phyloP scores from a whole-genome alignment of 2,329 filamentous ascomycete species.

The Fusarium cicatricum region DNA sequence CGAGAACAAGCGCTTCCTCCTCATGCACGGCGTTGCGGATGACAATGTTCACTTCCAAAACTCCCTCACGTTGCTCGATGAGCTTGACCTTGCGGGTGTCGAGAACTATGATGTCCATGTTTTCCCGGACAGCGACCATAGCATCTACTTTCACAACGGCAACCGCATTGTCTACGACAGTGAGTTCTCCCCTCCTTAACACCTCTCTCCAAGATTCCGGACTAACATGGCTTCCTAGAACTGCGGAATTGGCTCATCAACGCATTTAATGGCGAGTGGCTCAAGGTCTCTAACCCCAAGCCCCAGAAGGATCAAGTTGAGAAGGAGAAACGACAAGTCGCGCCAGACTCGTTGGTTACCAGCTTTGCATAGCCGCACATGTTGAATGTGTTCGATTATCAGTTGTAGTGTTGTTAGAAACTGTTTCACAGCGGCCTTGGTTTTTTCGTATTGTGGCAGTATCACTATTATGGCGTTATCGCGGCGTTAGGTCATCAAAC shows the following conservation, averaged over 20 bases:
- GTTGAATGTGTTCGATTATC: no score
- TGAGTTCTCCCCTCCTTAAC: slow-evolving; percentile 63
- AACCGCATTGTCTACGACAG: slow-evolving; percentile 92
- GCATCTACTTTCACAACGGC: slow-evolving; percentile 94
- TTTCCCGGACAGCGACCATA: slow-evolving; percentile 95
- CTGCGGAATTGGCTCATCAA: slow-evolving; percentile 92
- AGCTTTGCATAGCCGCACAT: no score
- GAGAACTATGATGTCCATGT: slow-evolving; percentile 97
- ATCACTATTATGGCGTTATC: slow-evolving; percentile 14
- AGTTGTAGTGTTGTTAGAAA: neutral
- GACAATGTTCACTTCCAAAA: slow-evolving; percentile 99
- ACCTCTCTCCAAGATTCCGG: neutral
- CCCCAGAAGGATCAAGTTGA: slow-evolving; percentile 49
- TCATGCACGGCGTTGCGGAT: slow-evolving; percentile 97
- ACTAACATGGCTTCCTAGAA: slow-evolving; percentile 57
- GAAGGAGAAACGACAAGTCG: slow-evolving; percentile 31
- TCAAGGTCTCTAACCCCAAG: slow-evolving; percentile 63
- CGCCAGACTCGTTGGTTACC: neutral
- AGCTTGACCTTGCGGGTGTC: slow-evolving; percentile 79
- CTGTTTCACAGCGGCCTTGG: neutral
- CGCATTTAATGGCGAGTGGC: slow-evolving; percentile 97
- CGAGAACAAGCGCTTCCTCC: slow-evolving; percentile 83
- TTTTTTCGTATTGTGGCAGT: neutral
- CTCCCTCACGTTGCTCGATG: slow-evolving; percentile 85
- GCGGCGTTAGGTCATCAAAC: slow-evolving; percentile 6